Conservation (phyloP, 1,284 basidiomycete species). For the Pyrrhoderma noxium region DNA sequence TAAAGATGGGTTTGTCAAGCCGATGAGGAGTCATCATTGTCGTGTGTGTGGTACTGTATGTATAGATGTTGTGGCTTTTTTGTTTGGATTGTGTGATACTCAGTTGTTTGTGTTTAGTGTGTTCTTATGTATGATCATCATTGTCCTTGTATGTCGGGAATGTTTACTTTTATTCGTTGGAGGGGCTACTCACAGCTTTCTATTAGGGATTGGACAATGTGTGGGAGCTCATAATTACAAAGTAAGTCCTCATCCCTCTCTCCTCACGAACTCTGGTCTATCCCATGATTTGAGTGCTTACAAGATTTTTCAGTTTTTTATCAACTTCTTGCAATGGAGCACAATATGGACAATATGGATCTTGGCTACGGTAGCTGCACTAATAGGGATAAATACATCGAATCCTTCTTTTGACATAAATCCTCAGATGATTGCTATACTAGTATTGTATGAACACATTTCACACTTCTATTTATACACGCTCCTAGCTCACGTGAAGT, state of each 20-base stretch:
- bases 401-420: conserved; percentile 36
- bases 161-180: not conserved
- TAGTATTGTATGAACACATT: conserved; percentile 48
- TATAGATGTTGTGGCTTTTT: too few relatives aligned
- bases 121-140: conserved; percentile 74
- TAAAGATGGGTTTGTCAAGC: conserved; percentile 54
- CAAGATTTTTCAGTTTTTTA: conserved; percentile 46
- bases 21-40: conserved; percentile 71
- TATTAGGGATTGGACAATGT: conserved; percentile 78
- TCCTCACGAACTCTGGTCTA: conserved; percentile 4
- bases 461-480: too few relatives aligned
- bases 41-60: conserved; percentile 60
- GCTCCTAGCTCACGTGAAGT: too few relatives aligned
- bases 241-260: too few relatives aligned
- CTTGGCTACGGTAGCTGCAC: conserved; percentile 47
- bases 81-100: not conserved
- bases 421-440: conserved; percentile 56
- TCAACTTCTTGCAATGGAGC: conserved; percentile 62
- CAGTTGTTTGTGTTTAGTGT: conserved; percentile 37
- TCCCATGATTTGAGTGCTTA: not conserved
- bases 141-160: conserved; percentile 49
- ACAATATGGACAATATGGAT: conserved; percentile 51
- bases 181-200: too few relatives aligned
- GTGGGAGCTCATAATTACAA: conserved; percentile 79
- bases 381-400: conserved; percentile 32